These are phyloP conservation scores for Botrytis aclada DNA, from an alignment of 2,329 filamentous ascomycete species.

Conservation along the genomic window DNA sequence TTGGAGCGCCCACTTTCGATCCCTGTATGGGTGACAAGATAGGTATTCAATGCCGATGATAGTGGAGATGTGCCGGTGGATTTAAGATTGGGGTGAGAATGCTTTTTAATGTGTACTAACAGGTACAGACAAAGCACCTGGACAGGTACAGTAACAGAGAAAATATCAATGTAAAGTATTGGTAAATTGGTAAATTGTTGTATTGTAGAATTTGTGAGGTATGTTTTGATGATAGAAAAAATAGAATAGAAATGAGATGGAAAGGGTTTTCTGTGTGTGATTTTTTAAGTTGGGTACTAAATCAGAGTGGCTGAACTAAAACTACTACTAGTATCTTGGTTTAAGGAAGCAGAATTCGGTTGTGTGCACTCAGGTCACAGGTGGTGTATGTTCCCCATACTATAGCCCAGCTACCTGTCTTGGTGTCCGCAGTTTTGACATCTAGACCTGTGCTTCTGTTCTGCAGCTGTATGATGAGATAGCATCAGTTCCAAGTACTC, in stretches of 20 bases:
- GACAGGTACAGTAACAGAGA: not conserved
- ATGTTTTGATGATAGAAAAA: not conserved
- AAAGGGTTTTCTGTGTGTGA: not conserved
- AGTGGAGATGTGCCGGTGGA: slow-evolving; percentile 4
- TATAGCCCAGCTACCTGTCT: not conserved
- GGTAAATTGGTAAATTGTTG: not conserved
- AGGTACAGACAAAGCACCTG: not conserved
- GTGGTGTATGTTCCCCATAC: not conserved
- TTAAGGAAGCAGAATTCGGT: not conserved
- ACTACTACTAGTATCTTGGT: not conserved
- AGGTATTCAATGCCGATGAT: slow-evolving; percentile 14
- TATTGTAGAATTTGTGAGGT: not conserved
- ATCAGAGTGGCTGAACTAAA: not conserved
- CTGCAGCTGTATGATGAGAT: not conserved
- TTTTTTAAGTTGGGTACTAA: not conserved
- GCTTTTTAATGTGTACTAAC: not conserved
- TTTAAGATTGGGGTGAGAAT: not conserved
- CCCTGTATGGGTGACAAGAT: slow-evolving; percentile 1
- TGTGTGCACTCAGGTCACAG: not conserved
- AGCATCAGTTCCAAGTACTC: not conserved
- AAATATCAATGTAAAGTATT: not conserved
- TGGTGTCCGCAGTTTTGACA: not conserved
- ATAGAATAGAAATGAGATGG: not conserved
- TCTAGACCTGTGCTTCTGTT: not conserved
- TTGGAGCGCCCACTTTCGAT: not conserved